A percentile compares a stretch with the other conserved stretches of the same genome.
These are phyloP conservation scores for Phaffia rhodozyma DNA, from an alignment of 1,284 basidiomycete genomes.

Conservation along the genomic window DNA sequence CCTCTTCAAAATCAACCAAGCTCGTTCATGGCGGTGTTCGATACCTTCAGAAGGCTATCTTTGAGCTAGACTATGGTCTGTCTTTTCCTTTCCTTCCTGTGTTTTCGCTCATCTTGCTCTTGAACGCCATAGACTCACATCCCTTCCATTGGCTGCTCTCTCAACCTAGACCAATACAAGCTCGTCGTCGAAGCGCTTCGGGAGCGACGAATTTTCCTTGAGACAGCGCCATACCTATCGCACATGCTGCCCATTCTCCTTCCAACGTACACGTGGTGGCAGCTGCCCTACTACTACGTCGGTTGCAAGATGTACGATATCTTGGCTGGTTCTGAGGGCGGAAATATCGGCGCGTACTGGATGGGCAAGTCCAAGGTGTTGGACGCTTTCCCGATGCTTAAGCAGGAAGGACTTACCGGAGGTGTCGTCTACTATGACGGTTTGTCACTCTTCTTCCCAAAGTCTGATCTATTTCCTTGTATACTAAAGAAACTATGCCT, in stretches of 20 bases:
- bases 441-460: constrained; percentile 32
- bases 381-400: constrained; percentile 93
- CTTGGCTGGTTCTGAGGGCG: constrained; percentile 70
- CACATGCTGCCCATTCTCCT: constrained; percentile 61
- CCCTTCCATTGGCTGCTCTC: neutral
- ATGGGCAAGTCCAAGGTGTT: constrained; percentile 84
- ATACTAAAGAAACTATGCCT: neutral
- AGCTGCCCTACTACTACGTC: constrained; percentile 88
- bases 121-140: constrained; percentile 44
- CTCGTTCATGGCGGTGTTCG: constrained; percentile 95
- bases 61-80: neutral
- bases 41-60: constrained; percentile 68
- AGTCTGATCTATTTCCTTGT: neutral
- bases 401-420: constrained; percentile 81
- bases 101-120: neutral
- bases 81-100: neutral
- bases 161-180: constrained; percentile 65
- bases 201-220: constrained; percentile 84
- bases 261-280: constrained; percentile 64
- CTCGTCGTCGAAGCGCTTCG: constrained; percentile 87
- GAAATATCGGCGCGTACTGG: constrained; percentile 89
- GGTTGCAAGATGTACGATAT: constrained; percentile 97
- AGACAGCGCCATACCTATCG: constrained; percentile 89
- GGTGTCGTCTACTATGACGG: constrained; percentile 96
- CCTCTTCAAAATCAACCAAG: constrained; percentile 94